phyloP scores from a whole-genome alignment of 2,329 filamentous ascomycete species.

The Trichophaea hybrida region DNA sequence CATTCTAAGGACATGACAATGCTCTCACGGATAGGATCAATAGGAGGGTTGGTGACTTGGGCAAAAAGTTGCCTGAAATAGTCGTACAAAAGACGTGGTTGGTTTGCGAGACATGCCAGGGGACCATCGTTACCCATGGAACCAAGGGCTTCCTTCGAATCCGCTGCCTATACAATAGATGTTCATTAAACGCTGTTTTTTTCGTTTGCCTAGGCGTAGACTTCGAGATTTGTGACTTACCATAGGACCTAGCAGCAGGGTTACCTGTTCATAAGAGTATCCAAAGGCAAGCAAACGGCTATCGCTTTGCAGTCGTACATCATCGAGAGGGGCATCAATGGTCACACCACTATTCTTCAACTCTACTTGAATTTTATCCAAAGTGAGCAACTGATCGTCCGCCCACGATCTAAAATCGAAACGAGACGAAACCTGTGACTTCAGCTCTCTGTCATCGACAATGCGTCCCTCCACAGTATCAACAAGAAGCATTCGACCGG shows the following conservation, averaged over 20 bases:
- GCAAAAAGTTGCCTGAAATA: conserved; percentile 98
- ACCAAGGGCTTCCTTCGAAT: conserved; percentile 90
- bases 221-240: conserved; percentile 17
- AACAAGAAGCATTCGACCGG: conserved; percentile 89
- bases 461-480: conserved; percentile 83
- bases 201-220: neutral
- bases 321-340: conserved; percentile 52
- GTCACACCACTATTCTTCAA: conserved; percentile 43
- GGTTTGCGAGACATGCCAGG: conserved; percentile 76
- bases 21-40: conserved; percentile 91
- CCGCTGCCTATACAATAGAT: conserved; percentile 45
- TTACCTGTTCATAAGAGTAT: conserved; percentile 92
- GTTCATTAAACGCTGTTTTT: neutral
- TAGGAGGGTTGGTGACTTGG: conserved; percentile 94
- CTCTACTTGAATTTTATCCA: conserved; percentile 58
- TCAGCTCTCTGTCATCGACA: conserved; percentile 86
- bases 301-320: conserved; percentile 64
- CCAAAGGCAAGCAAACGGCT: conserved; percentile 73
- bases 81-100: conserved; percentile 78
- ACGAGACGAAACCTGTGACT: conserved; percentile 71
- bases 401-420: conserved; percentile 83
- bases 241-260: conserved; percentile 83
- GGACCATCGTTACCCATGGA: conserved; percentile 98
- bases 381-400: conserved; percentile 66
- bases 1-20: conserved; percentile 97